Conservation (phyloP, 257 asterid genomes). For the Solanum infundibuliforme region DNA sequence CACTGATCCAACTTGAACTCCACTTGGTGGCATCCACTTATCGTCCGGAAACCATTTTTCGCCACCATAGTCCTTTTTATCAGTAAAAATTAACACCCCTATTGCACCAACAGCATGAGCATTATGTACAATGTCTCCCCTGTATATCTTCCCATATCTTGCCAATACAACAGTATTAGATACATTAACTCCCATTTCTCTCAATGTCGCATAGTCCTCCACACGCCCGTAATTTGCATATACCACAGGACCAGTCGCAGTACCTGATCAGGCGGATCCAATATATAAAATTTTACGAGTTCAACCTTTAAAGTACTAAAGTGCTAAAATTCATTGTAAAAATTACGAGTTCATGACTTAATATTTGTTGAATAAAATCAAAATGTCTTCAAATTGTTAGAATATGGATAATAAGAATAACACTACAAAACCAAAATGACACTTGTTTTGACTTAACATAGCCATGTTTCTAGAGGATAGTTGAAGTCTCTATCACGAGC, state of each 20-base stretch:
- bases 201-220: conserved; percentile 41
- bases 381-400: not conserved
- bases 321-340: not conserved
- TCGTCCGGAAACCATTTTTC: conserved; percentile 74
- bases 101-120: conserved; percentile 57
- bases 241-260: conserved; percentile 46
- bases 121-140: conserved; percentile 76
- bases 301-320: not conserved
- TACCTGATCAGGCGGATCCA: not conserved
- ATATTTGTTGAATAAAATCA: not conserved
- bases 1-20: conserved; percentile 75
- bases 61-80: conserved; percentile 80
- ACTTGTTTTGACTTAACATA: not conserved
- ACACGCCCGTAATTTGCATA: conserved; percentile 69
- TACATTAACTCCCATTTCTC: conserved; percentile 49
- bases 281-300: not conserved
- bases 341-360: not conserved
- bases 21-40: conserved; percentile 86
- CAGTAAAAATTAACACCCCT: conserved; percentile 61
- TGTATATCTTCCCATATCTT: conserved; percentile 58
- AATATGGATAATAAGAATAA: not conserved
- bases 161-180: conserved; percentile 56
- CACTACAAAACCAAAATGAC: not conserved
- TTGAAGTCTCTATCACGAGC: not conserved
- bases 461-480: not conserved